Evolutionary conservation across 176 grass and related monocot genomes (phyloP).

Genomic region (Oryza australiensis): DNA sequence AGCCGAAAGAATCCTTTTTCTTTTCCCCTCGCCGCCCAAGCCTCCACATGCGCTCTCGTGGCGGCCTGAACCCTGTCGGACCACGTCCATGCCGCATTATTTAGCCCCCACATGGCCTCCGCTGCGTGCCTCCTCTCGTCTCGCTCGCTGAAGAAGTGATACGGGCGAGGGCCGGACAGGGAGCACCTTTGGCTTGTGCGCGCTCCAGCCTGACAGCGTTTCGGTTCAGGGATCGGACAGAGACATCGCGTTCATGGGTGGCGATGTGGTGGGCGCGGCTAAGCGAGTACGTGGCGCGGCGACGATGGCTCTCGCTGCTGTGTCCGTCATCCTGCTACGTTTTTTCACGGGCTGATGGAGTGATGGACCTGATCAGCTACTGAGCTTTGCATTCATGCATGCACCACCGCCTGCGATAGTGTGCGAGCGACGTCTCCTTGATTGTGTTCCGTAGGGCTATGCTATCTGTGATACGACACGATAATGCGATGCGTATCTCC

Average conservation of each 20-base stretch:
- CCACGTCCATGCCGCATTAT: slow-evolving; percentile 42
- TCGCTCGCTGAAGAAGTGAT: background rate
- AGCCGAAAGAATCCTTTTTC: slow-evolving; percentile 27
- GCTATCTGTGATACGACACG: background rate
- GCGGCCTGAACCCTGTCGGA: slow-evolving; percentile 57
- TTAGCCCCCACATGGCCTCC: slow-evolving; percentile 31
- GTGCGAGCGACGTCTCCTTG: background rate
- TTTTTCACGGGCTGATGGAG: background rate
- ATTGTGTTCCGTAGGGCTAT: background rate
- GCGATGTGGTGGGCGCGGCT: no score
- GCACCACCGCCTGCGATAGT: background rate
- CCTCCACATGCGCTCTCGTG: slow-evolving; percentile 54
- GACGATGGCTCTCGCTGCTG: background rate
- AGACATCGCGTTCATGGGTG: background rate
- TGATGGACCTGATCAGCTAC: background rate
- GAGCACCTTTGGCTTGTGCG: background rate
- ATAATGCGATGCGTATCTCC: background rate
- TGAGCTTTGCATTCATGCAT: background rate
- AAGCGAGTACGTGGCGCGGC: no score
- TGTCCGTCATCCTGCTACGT: background rate
- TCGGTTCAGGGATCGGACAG: background rate
- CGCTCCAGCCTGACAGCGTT: background rate
- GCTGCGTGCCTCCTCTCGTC: background rate
- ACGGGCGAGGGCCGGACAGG: no score
- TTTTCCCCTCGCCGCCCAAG: background rate